phyloP scores from a whole-genome alignment of 257 asterid species.

The Datura wrightii region DNA sequence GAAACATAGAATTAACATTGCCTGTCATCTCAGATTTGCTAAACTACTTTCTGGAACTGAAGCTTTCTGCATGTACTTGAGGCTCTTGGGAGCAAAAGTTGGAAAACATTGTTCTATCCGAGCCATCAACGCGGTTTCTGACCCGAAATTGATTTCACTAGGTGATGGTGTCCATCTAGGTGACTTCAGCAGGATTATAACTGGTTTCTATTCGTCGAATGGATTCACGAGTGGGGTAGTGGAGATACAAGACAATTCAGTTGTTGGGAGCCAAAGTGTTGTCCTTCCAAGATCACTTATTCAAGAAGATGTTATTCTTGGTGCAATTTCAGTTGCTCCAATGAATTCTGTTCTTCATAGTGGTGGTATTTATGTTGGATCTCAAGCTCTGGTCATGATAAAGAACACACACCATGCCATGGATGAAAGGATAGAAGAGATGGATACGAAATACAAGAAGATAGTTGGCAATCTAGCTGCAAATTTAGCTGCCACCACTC shows the following conservation, averaged over 20 bases:
- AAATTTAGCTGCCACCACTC: conserved; percentile 78
- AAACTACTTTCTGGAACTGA: conserved; percentile 91
- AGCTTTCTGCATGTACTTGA: conserved; percentile 74
- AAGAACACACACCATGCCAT: conserved; percentile 70
- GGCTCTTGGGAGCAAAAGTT: conserved; percentile 71
- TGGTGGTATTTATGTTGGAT: conserved; percentile 84
- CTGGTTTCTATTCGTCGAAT: conserved; percentile 63
- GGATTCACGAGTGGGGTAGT: conserved; percentile 60
- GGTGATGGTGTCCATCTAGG: conserved; percentile 85
- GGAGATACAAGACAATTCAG: conserved; percentile 64
- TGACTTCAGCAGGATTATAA: conserved; percentile 74
- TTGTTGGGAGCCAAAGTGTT: conserved; percentile 83
- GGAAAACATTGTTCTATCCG: conserved; percentile 81
- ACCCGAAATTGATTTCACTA: conserved; percentile 59
- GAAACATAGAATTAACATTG: conserved; percentile 56
- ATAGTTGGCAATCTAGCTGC: conserved; percentile 82
- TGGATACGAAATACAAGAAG: conserved; percentile 75
- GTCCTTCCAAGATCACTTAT: conserved; percentile 75
- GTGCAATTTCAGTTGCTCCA: conserved; percentile 83
- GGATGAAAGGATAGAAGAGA: conserved; percentile 86
- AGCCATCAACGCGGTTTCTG: conserved; percentile 74
- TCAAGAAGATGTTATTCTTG: conserved; percentile 71
- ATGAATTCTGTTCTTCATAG: conserved; percentile 61
- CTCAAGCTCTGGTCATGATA: conserved; percentile 73
- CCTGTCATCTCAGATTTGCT: conserved; percentile 78